Base-by-base conservation (phyloP, 83 land plant species). In the Diphasiastrum complanatum region DNA sequence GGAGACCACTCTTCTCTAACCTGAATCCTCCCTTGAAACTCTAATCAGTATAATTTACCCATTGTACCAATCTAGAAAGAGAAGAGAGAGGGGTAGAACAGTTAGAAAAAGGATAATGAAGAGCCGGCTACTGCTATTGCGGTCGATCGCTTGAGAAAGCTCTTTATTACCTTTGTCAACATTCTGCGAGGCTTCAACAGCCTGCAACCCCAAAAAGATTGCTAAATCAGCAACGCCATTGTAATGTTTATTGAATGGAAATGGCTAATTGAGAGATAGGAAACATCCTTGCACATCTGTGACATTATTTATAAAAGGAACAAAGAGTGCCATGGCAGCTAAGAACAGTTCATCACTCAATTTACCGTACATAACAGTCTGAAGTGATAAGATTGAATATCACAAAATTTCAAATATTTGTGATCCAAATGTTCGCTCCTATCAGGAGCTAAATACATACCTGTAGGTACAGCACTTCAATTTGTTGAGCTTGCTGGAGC, bases 41-140 rank as follows among this genome's bases (percentile, higher is more conserved):
- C 52, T 8, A 49, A 49, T 8, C 6, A 49, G 20, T 5, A 20
- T 12, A 24, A n/a, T 53, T n/a, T 58, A 45, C 58, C 61, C 82
- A 55, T 78, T 81, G 46, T 85, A 93, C 99, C 99, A 93, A 62
- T 93, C 97, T 47, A 93, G 80, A 68, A 93, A 93, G 27, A 93
- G 71, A 56, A 93, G 69, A 5, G 92, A 73, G 22, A 84, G 77
- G 0, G 88, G 89, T 52, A 93, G 96, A 19, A 93, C 86, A 70
- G 76, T 72, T 8, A 93, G 63, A 41, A 93, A 83, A 22, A 93
- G 76, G 66, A 89, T 34, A 36, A 89, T 79, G 60, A 85, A 85
- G 20, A 86, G 80, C 31, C 92, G 77, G 75, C 99, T 93, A 50
- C 99, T 77, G 66, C 76, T 81, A 63, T 86, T 89, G 35, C 96